Evolutionary conservation across 2,329 filamentous ascomycete species (phyloP).

Genomic region (Corniculantispora saksenae): DNA sequence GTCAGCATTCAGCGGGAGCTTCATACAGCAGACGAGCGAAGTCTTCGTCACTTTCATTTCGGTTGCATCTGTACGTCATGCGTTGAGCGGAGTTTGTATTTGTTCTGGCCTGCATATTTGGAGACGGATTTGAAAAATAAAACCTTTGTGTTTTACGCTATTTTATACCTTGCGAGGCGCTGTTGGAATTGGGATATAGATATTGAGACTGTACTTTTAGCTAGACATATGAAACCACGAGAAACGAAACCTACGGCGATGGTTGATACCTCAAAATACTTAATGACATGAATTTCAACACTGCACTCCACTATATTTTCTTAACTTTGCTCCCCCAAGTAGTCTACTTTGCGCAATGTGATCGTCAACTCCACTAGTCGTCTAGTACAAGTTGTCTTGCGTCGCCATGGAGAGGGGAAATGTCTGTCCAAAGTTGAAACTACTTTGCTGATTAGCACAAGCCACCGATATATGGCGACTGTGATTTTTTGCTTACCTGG

Average conservation of each 20-base stretch:
- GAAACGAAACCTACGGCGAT: neutral
- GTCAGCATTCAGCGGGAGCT: slow-evolving; percentile 8
- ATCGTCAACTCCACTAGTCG: slow-evolving; percentile 1
- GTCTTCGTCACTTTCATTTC: neutral
- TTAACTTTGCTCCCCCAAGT: no score
- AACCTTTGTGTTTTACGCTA: neutral
- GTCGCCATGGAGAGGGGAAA: slow-evolving; percentile 70
- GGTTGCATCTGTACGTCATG: slow-evolving; percentile 8
- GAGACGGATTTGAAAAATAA: neutral
- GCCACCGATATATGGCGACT: neutral
- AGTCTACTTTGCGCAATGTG: no score
- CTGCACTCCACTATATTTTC: no score
- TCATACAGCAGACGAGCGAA: neutral
- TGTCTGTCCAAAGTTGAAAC: slow-evolving; percentile 84
- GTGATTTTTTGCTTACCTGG: slow-evolving; percentile 61
- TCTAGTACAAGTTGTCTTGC: slow-evolving; percentile 62
- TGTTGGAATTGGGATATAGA: slow-evolving; percentile 5
- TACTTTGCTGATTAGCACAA: slow-evolving; percentile 35
- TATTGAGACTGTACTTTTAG: neutral
- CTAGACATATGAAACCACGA: slow-evolving; percentile 8
- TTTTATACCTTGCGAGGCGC: neutral
- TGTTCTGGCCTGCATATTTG: neutral
- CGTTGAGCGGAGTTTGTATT: neutral
- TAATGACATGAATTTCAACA: neutral
- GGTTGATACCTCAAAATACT: neutral